A percentile compares a stretch with the other conserved stretches of the same genome.
These are phyloP conservation scores for Stemphylium vesicarium DNA, from an alignment of 2,329 filamentous ascomycete genomes.

Conservation along the genomic window DNA sequence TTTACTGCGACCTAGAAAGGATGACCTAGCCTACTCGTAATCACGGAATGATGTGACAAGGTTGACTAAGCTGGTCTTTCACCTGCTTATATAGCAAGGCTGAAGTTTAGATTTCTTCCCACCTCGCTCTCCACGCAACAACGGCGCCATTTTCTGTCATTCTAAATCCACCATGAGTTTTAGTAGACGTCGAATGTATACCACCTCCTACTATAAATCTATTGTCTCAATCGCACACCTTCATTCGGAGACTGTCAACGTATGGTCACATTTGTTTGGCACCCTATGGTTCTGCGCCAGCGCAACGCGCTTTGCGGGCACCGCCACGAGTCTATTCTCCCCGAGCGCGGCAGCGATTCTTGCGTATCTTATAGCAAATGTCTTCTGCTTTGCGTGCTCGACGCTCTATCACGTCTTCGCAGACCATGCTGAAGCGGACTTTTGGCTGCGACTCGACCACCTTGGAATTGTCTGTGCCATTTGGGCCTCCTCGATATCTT, in stretches of 20 bases:
- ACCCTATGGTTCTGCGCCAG: slow-evolving; percentile 2
- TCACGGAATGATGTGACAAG: too few relatives aligned
- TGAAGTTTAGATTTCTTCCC: too few relatives aligned
- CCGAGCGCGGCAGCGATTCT: neutral
- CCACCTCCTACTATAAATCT: neutral
- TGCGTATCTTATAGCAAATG: slow-evolving; percentile 3
- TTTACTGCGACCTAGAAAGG: too few relatives aligned
- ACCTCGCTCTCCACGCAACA: too few relatives aligned
- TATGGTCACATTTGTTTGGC: neutral
- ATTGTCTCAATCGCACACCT: neutral
- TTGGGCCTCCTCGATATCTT: slow-evolving; percentile 17
- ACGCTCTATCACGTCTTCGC: slow-evolving; percentile 17
- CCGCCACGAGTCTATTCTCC: neutral
- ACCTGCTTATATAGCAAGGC: too few relatives aligned
- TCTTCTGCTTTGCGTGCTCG: slow-evolving; percentile 16
- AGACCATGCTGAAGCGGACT: slow-evolving; percentile 6
- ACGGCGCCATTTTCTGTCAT: too few relatives aligned
- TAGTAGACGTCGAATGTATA: neutral
- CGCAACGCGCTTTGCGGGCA: neutral
- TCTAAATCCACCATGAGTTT: too few relatives aligned
- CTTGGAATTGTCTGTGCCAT: slow-evolving; percentile 13
- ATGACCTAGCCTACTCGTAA: too few relatives aligned
- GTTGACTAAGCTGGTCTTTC: too few relatives aligned
- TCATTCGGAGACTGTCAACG: neutral
- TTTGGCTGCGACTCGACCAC: slow-evolving; percentile 11